Evolutionary conservation across 345 rosid genomes (phyloP).

Genomic region (Diplotaxis tenuifolia): DNA sequence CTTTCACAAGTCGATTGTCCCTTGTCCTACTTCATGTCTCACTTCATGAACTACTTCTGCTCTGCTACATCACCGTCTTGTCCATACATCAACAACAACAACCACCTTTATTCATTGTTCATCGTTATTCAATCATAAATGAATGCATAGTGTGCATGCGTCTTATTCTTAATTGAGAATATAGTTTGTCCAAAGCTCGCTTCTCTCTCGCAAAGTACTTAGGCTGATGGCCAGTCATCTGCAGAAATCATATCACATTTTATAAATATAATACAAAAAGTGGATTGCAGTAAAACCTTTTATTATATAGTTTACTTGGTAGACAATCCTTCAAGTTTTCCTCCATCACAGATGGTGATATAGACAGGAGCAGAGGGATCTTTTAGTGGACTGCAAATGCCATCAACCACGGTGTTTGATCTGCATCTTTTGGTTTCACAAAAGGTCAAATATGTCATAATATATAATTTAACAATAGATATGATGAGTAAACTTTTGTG

Average conservation of each 20-base stretch:
- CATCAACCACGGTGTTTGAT: constrained; percentile 70
- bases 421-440: constrained; percentile 66
- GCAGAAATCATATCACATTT: constrained; percentile 18
- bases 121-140: no score
- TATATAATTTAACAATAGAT: not conserved
- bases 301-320: constrained; percentile 48
- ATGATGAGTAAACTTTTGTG: not conserved
- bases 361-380: constrained; percentile 79
- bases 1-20: no score
- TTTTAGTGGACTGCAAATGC: constrained; percentile 51
- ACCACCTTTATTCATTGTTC: no score
- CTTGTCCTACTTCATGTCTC: no score
- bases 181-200: constrained; percentile 92
- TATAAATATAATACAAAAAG: not conserved
- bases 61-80: no score
- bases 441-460: not conserved
- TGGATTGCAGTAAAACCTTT: not conserved
- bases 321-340: constrained; percentile 80
- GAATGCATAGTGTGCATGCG: constrained; percentile 73
- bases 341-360: constrained; percentile 87
- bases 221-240: constrained; percentile 94
- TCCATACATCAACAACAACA: no score
- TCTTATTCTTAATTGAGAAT: constrained; percentile 72
- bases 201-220: constrained; percentile 78
- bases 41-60: no score